Evolutionary conservation across 169 alveolate genomes (phyloP).

Genomic region (Plasmodium falciparum): DNA sequence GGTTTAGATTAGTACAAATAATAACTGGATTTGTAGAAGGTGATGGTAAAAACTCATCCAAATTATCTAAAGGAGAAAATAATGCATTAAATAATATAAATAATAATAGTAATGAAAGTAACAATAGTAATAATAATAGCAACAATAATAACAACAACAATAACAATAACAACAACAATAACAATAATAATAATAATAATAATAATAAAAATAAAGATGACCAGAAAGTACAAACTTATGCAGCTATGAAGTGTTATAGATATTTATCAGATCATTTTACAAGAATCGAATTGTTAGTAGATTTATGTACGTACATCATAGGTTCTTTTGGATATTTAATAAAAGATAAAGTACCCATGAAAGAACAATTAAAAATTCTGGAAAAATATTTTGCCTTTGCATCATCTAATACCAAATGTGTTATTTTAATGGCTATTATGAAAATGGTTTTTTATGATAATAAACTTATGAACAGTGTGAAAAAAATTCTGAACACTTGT

Average conservation of each 20-base stretch:
- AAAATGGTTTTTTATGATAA: constrained; percentile 79
- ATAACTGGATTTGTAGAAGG: constrained; percentile 77
- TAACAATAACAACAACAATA: too few species aligned
- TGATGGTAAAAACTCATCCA: constrained; percentile 1
- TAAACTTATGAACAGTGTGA: constrained; percentile 52
- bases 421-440: constrained; percentile 79
- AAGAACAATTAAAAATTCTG: constrained; percentile 57
- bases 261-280: constrained; percentile 11
- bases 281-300: constrained; percentile 19
- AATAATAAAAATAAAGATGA: constrained; percentile 70
- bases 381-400: constrained; percentile 76
- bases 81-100: neutral
- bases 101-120: neutral
- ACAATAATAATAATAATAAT: neutral
- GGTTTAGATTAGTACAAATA: constrained; percentile 82
- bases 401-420: constrained; percentile 68
- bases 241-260: constrained; percentile 52
- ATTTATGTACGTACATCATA: constrained; percentile 80
- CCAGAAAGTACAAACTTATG: constrained; percentile 40
- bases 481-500: constrained; percentile 74
- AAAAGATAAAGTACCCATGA: constrained; percentile 58
- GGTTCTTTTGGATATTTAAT: constrained; percentile 83
- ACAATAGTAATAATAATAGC: constrained; percentile 44
- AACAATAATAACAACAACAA: neutral
- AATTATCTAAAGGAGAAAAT: neutral